Conservation (phyloP, 345 rosid genomes). For the Jatropha curcas region DNA sequence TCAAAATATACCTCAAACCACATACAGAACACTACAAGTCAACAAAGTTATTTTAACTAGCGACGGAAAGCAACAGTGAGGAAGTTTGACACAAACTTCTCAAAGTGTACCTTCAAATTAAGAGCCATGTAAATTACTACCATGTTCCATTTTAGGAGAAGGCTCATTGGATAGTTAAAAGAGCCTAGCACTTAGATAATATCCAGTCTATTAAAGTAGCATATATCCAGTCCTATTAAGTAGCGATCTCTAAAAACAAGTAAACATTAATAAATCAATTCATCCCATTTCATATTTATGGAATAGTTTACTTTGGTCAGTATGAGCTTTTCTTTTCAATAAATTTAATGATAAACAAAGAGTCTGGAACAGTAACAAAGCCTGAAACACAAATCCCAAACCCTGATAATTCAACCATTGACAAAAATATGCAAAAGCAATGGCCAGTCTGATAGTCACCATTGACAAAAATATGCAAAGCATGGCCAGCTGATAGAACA, state of each 20-base stretch:
- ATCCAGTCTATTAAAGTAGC: background rate
- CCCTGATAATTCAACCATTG: constrained; percentile 80
- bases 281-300: background rate
- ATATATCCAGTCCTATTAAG: background rate
- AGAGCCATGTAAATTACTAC: background rate
- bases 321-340: background rate
- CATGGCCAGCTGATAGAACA: constrained; percentile 77
- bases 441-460: constrained; percentile 90
- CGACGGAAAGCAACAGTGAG: background rate
- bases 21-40: background rate
- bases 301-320: background rate
- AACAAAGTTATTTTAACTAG: background rate
- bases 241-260: too few species aligned
- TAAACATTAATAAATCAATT: background rate
- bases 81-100: constrained; percentile 1
- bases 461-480: constrained; percentile 65
- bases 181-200: background rate
- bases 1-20: background rate
- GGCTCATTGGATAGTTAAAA: background rate
- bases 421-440: constrained; percentile 65
- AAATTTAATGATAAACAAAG: background rate
- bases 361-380: background rate
- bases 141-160: background rate
- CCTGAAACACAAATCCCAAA: constrained; percentile 19
- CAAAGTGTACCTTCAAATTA: background rate